Evolutionary conservation across 257 asterid species (phyloP).

Genomic region (Lavandula angustifolia): DNA sequence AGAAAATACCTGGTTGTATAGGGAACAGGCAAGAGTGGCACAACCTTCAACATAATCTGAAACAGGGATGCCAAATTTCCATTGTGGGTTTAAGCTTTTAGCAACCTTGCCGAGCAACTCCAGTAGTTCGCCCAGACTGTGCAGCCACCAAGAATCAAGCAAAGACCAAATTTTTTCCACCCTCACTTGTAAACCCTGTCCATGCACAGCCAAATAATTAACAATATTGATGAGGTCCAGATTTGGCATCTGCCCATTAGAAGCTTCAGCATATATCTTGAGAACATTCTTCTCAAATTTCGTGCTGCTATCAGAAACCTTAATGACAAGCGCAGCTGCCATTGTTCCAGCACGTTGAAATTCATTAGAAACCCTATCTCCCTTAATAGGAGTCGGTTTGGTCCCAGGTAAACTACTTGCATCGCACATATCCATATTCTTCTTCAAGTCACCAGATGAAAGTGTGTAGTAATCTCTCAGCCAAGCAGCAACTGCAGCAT

Average conservation of each 20-base stretch:
- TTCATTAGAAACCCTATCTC: slow-evolving; percentile 40
- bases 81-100: slow-evolving; percentile 68
- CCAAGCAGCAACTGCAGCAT: slow-evolving; percentile 88
- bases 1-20: slow-evolving; percentile 73
- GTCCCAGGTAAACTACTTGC: slow-evolving; percentile 34
- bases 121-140: slow-evolving; percentile 56
- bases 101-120: slow-evolving; percentile 67
- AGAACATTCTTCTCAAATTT: slow-evolving; percentile 69
- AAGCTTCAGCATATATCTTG: slow-evolving; percentile 88
- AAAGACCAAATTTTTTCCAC: slow-evolving; percentile 70
- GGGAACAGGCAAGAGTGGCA: slow-evolving; percentile 88
- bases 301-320: slow-evolving; percentile 62
- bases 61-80: slow-evolving; percentile 76
- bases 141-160: slow-evolving; percentile 77
- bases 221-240: slow-evolving; percentile 86
- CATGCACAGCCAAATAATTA: slow-evolving; percentile 86
- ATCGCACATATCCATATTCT: slow-evolving; percentile 42
- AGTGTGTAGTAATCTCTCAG: slow-evolving; percentile 78
- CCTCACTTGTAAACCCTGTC: slow-evolving; percentile 81
- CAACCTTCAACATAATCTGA: slow-evolving; percentile 84
- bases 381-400: slow-evolving; percentile 25
- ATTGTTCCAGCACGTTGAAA: slow-evolving; percentile 95
- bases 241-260: slow-evolving; percentile 99
- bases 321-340: slow-evolving; percentile 96
- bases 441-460: slow-evolving; percentile 52